Evolutionary conservation across 2,329 filamentous ascomycete species (phyloP), one percentile per base, ranked within the genome.

Genomic region (Calonectria pteridis): DNA sequence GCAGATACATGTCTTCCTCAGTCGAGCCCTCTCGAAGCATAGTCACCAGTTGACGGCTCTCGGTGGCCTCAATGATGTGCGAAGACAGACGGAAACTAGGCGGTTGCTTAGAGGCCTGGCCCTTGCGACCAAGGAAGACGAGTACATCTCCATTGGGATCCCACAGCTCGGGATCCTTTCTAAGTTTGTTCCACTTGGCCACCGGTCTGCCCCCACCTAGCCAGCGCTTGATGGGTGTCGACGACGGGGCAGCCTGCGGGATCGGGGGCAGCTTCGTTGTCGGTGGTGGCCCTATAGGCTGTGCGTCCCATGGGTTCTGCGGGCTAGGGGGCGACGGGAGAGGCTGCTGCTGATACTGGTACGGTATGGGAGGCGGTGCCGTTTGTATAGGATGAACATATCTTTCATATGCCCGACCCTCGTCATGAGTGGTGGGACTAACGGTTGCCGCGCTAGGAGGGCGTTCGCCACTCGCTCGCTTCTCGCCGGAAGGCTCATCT

Each of bases 161-260:
- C 90, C 90, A 92, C 3, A 92, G 82, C 76, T 92, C 90, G 1
- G 89, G 89, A 63, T 92, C 90, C 78, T 91, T 90, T 13, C 88
- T 85, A 3, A 91, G 83, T 78, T 90, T 91, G 77, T 90, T 91
- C 89, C 89, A 91, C 35, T 86, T 84, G 65, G 88, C 86, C 0
- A 87, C 85, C 0, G 87, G 85, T 18, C 86, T 83, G 0, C 89
- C 89, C 4, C 82, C 84, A 0, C 89, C 89, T 16, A 88, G 83
- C 89, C 89, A 91, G 16, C 89, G 87, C 77, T 87, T 89, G 71
- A 90, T 87, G 3, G 85, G 83, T 0, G 87, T 85, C 14, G 58
- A 33, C 1, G 71, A 26, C 10, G 64, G 33, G 10, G 77, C 49
- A 4, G 63, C 28, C 16, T 77, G 78, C 0, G 88, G 87, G 4